Evolutionary conservation across 805 yeast species (phyloP).

Genomic region (Saccharomyces mikatae): DNA sequence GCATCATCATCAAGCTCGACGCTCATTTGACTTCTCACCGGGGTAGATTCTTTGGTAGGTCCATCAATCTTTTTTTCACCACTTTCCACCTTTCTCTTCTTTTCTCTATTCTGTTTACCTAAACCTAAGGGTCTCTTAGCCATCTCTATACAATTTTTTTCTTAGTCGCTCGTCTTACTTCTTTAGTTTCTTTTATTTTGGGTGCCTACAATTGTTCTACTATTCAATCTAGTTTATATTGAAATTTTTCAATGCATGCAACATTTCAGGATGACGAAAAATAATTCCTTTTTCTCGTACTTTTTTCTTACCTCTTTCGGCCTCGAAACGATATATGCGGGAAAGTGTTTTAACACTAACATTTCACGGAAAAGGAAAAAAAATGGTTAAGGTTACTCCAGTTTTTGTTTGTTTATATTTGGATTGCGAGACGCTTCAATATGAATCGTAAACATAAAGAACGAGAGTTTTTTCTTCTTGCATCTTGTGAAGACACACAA

Average conservation of each 20-base stretch:
- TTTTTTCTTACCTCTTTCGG: background rate
- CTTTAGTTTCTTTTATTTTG: background rate
- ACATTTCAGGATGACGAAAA: background rate
- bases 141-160: constrained; percentile 28
- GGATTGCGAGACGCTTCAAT: background rate
- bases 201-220: background rate
- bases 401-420: background rate
- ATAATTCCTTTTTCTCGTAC: background rate
- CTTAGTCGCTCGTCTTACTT: background rate
- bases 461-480: background rate
- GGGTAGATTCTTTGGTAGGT: constrained; percentile 17
- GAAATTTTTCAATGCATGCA: background rate
- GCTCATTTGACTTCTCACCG: constrained; percentile 37
- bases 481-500: background rate
- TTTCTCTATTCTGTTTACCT: constrained; percentile 45
- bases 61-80: constrained; percentile 9
- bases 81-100: constrained; percentile 22
- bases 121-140: constrained; percentile 62
- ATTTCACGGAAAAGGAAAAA: background rate
- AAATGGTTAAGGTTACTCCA: background rate
- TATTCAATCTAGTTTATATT: background rate
- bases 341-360: background rate
- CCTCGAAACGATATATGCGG: background rate
- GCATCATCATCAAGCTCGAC: constrained; percentile 64
- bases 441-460: background rate